Conservation (phyloP, 805 yeast species). For the Candida ficus region DNA sequence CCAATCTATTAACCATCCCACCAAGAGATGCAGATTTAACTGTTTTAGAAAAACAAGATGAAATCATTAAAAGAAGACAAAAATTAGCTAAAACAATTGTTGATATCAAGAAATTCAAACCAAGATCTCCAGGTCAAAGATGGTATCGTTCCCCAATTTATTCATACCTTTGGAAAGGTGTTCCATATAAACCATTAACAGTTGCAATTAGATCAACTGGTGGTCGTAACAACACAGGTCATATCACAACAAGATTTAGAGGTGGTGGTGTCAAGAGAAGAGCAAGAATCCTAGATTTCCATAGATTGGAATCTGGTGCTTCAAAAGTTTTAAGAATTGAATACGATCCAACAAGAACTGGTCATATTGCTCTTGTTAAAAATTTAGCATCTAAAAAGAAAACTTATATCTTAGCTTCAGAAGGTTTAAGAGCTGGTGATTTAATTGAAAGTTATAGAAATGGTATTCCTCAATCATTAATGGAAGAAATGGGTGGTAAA, state of each 20-base stretch:
- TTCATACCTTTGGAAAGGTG: slow-evolving; percentile 80
- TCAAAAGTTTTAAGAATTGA: slow-evolving; percentile 85
- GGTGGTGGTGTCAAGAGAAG: slow-evolving; percentile 97
- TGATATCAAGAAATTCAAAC: slow-evolving; percentile 68
- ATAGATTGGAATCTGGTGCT: slow-evolving; percentile 60
- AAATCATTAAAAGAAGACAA: slow-evolving; percentile 62
- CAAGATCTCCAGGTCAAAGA: slow-evolving; percentile 80
- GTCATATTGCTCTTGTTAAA: slow-evolving; percentile 84
- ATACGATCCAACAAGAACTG: slow-evolving; percentile 91
- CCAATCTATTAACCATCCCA: slow-evolving; percentile 30
- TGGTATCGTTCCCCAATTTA: slow-evolving; percentile 88
- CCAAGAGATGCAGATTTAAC: slow-evolving; percentile 49
- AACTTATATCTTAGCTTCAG: slow-evolving; percentile 84
- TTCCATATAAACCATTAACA: slow-evolving; percentile 74
- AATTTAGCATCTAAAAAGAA: slow-evolving; percentile 55
- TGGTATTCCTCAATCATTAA: slow-evolving; percentile 77
- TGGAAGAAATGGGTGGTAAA: slow-evolving; percentile 83
- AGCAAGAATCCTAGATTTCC: slow-evolving; percentile 74
- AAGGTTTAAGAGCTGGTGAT: slow-evolving; percentile 92
- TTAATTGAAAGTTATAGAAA: slow-evolving; percentile 79
- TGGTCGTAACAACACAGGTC: slow-evolving; percentile 88
- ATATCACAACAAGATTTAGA: slow-evolving; percentile 86
- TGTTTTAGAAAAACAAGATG: slow-evolving; percentile 77
- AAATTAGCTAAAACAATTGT: slow-evolving; percentile 67
- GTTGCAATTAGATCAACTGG: slow-evolving; percentile 64